Conservation (phyloP, 2,329 filamentous ascomycete genomes). For the Talaromyces sp. region DNA sequence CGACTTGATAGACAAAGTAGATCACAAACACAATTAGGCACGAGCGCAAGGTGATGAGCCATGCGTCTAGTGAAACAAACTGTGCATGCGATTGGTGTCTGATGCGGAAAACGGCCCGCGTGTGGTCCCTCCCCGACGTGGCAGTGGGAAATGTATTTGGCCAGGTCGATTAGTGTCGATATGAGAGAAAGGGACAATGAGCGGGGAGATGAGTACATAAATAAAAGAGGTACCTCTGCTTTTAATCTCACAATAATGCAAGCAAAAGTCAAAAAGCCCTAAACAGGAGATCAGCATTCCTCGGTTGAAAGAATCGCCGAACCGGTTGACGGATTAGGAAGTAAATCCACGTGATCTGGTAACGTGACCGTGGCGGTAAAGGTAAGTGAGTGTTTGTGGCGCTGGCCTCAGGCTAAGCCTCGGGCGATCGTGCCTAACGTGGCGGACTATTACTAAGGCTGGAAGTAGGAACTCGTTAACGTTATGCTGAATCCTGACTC, state of each 20-base stretch:
- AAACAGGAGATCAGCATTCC: neutral
- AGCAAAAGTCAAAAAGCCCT: neutral
- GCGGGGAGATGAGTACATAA: neutral
- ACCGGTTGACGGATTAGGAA: neutral
- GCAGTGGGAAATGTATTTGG: constrained; percentile 1
- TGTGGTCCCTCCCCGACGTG: constrained; percentile 9
- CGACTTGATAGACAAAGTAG: neutral
- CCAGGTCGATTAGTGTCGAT: neutral
- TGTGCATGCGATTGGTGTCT: constrained; percentile 7
- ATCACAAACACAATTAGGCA: neutral
- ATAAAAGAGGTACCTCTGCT: neutral
- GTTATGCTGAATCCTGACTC: neutral
- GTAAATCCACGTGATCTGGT: neutral
- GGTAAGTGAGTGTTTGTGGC: constrained; percentile 9
- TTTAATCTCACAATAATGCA: neutral
- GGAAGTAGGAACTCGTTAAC: neutral
- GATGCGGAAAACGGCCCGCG: constrained; percentile 10
- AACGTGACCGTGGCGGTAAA: constrained; percentile 8
- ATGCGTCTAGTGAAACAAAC: neutral
- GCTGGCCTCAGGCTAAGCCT: constrained; percentile 5
- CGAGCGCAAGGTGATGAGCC: neutral
- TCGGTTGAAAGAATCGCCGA: neutral
- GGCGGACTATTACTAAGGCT: neutral
- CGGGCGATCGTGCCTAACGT: constrained; percentile 13
- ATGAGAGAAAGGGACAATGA: neutral